Evolutionary conservation across 2,329 filamentous ascomycete species (phyloP), one percentile per base, ranked within the genome.

Genomic region (Colletotrichum orchidophilum): DNA sequence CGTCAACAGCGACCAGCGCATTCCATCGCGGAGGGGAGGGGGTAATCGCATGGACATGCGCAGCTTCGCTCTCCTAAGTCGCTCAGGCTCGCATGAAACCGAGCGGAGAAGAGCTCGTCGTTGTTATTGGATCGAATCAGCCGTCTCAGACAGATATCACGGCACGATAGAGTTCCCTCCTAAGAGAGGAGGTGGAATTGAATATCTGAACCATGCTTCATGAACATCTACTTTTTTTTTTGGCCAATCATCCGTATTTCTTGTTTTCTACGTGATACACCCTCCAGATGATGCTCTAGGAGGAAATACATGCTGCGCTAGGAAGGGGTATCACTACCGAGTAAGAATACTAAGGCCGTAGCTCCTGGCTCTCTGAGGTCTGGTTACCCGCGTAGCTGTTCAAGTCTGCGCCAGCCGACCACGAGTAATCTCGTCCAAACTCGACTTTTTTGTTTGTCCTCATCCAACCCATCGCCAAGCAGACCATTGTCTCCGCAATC

Each of bases 281-380:
- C 42, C 59, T 31, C 21, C 26, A 31, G 53, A 31, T 31, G 18
- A 13, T 21, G 42, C 29, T 63, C 59, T 69, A 71, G 69, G 69
- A 24, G 21, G 39, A 35, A 58, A 50, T 8, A 42, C 46, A 46
- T 63, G n/a, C 21, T 63, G 42, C 54, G 46, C 27, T n/a, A 21
- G 31, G 35, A 29, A 63, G 33, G 63, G 69, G 64, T 71, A 71
- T 71, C 69, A 71, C 64, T 71, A 54, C 29, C 24, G 27, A 49
- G 31, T 71, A 71, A 59, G 26, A 53, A 8, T 67, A 26, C 24
- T 27, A 18, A 15, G 9, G 11, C 27, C 26, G 42, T 33, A 35
- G 8, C 55, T 66, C 24, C 15, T 31, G n/a, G 24, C 33, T 13
- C 39, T 46, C 13, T 6, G 15, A 31, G 50, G 55, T 29, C 26